Evolutionary conservation across 2,329 filamentous ascomycete genomes (phyloP), one percentile per base, ranked within the genome.

Genomic region (Cladosporium velox): DNA sequence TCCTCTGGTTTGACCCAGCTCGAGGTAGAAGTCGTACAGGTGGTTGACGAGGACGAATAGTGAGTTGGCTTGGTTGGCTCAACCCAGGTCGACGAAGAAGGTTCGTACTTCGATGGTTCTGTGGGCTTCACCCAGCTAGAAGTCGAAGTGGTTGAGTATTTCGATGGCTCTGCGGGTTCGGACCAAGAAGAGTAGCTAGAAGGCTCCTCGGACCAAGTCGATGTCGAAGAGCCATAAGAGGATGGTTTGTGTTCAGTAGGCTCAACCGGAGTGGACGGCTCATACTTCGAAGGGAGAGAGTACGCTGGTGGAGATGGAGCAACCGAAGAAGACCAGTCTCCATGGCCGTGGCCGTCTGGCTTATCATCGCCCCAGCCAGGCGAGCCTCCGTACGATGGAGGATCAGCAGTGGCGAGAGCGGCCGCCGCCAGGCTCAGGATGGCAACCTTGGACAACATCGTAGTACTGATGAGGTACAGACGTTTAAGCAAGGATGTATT

Each of bases 401-500:
- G 51, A 32, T 57, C 61, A 26, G 21, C 38, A 11, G 32, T 21
- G 26, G 51, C 61, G n/a, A 64, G 34, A n/a, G 51, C 61, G 24
- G 32, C 61, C 12, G 51, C 51, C 34, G 61, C 61, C 26, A 64
- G 61, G 49, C 61, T 55, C 24, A 64, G 51, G 24, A 64, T 34
- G 34, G 51, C 61, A 49, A 64, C 51, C 61, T 57, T 64, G 34
- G 61, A 57, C 18, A 57, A 24, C 61, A 64, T 64, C 51, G 26
- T 28, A 26, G 18, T 47, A 24, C n/a, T 47, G n/a, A 34, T 18
- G 28, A 35, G 41, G 41, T 47, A 24, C 41, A 47, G n/a, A 47
- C n/a, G 41, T 21, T 47, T 21, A n/a, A 47, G 10, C 41, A 47
- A 47, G 41, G 41, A 21, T 11, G n/a, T 21, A 58, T 58, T 58